phyloP scores from a whole-genome alignment of 139 green algal genomes.

The Coccomyxa sp. region DNA sequence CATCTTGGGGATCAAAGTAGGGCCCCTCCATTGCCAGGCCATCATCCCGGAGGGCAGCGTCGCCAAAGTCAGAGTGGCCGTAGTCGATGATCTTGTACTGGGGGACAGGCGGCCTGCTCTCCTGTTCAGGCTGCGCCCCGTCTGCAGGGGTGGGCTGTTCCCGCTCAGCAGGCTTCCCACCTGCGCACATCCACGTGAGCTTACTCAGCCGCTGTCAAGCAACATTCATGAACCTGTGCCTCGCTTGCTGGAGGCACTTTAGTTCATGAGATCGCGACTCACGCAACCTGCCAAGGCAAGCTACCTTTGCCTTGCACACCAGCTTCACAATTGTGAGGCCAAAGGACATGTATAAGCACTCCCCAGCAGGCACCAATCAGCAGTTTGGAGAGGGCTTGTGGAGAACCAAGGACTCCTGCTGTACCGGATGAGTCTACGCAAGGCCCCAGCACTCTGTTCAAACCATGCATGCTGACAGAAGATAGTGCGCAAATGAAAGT shows the following conservation, averaged over 20 bases:
- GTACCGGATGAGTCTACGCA: not conserved
- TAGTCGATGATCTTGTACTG: slow-evolving; percentile 45
- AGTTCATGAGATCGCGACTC: not conserved
- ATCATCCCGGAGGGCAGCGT: not conserved
- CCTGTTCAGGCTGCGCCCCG: too few species aligned
- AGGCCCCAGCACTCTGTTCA: not conserved
- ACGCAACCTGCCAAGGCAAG: too few species aligned
- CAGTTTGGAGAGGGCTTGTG: not conserved
- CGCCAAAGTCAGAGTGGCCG: not conserved
- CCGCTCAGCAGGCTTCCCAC: not conserved
- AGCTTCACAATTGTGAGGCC: too few species aligned
- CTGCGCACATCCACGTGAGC: not conserved
- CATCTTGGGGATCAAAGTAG: not conserved
- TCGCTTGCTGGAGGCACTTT: not conserved
- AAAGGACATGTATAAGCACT: too few species aligned
- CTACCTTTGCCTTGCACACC: too few species aligned
- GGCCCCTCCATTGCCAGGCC: not conserved
- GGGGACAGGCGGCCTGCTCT: not conserved
- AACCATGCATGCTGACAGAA: not conserved
- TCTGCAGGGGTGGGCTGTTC: too few species aligned
- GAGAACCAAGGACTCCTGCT: not conserved
- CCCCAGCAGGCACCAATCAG: not conserved
- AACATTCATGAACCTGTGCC: not conserved
- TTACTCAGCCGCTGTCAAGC: not conserved
- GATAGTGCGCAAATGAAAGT: not conserved